These are phyloP conservation scores for Tremella yokohamensis DNA, from an alignment of 768 basidiomycete species.

Conservation along the genomic window DNA sequence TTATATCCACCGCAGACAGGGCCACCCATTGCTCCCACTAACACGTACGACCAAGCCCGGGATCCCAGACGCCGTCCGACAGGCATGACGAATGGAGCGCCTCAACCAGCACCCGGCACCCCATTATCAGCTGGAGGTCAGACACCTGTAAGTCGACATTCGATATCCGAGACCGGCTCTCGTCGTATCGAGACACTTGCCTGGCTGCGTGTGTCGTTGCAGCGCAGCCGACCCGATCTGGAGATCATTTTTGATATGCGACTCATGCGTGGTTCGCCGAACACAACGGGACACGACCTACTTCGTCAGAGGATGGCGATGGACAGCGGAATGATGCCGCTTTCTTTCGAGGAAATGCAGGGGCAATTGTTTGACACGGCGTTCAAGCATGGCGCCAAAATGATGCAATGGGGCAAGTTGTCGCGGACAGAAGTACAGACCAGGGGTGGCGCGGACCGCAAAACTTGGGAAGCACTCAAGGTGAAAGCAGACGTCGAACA, in stretches of 20 bases:
- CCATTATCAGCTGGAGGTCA: not conserved
- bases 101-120: not conserved
- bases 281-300: too few species aligned
- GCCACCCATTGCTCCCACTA: too few species aligned
- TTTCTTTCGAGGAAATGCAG: not conserved
- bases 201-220: not conserved
- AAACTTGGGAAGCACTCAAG: conserved; percentile 1
- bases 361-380: not conserved
- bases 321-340: too few species aligned
- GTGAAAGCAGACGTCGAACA: not conserved
- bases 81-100: not conserved
- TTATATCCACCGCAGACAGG: too few species aligned
- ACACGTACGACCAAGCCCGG: not conserved
- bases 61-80: conserved; percentile 1
- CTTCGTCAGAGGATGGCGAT: too few species aligned
- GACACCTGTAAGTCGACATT: too few species aligned
- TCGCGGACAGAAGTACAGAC: conserved; percentile 3
- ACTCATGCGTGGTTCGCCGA: not conserved
- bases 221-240: not conserved
- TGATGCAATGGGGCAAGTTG: conserved; percentile 23
- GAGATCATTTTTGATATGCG: not conserved
- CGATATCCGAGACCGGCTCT: conserved; percentile 2
- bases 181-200: not conserved
- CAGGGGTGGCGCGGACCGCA: not conserved
- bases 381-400: conserved; percentile 10